These are phyloP conservation scores for Triticum dicoccoides DNA, from an alignment of 176 grass and related monocot genomes.

Conservation along the genomic window DNA sequence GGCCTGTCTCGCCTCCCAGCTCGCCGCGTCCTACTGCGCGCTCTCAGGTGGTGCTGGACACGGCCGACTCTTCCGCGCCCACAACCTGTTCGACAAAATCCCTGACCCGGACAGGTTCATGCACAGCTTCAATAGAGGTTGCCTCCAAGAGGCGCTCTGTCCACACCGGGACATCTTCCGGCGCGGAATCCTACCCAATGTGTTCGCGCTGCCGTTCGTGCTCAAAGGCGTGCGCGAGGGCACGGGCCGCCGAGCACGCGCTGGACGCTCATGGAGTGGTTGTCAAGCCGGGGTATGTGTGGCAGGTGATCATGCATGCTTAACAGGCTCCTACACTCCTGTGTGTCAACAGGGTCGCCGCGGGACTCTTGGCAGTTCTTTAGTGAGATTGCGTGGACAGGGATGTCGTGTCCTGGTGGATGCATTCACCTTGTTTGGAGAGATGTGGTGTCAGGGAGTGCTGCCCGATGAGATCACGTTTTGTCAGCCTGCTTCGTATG, in stretches of 20 bases:
- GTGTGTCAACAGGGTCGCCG: neutral
- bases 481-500: conserved; percentile 22
- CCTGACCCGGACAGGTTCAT: conserved; percentile 27
- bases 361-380: conserved; percentile 20
- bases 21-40: conserved; percentile 31
- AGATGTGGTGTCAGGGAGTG: conserved; percentile 18
- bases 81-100: conserved; percentile 25
- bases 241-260: neutral
- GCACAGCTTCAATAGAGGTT: neutral
- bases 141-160: conserved; percentile 9
- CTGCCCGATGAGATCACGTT: conserved; percentile 29
- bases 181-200: neutral
- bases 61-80: neutral
- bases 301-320: conserved; percentile 22
- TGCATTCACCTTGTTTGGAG: neutral
- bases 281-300: conserved; percentile 22
- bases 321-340: conserved; percentile 34
- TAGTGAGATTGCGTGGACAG: conserved; percentile 25
- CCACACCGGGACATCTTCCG: conserved; percentile 14
- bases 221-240: conserved; percentile 40
- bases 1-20: neutral
- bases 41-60: neutral
- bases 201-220: conserved; percentile 18
- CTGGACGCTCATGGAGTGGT: neutral
- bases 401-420: no score